Base-by-base conservation (phyloP, 2,329 filamentous ascomycete species). In the Colletotrichum eleusines region DNA sequence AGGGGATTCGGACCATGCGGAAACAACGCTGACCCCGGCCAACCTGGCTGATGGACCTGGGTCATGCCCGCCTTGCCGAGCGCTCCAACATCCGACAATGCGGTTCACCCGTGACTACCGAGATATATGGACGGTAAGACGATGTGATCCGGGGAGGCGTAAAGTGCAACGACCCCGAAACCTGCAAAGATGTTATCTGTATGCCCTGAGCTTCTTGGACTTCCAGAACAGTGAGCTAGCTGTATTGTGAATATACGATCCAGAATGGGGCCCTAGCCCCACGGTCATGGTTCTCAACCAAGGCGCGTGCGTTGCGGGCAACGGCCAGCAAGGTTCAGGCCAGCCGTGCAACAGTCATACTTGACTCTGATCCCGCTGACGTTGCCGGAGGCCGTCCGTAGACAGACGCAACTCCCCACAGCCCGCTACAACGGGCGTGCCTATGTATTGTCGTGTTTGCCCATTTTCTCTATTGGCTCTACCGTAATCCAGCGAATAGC, bases 281-380 rank as follows among this genome's bases (percentile, higher is more conserved):
- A 18, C 18, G 7, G 5, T 38, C 18, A 28, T 31, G n/a, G 16
- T 35, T 44, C 46, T 42, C 48, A 9, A 23, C 42, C 23, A 51
- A 46, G 26, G 68, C 16, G 58, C 58, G 64, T 71, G 68, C 68
- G 31, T 31, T 42, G n/a, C 28, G 31, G 58, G 46, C 58, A 57
- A 59, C 54, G 26, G 35, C 44, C 64, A 42, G 12, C 48, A 57
- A n/a, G 51, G 48, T 46, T 38, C 64, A 46, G 23, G 68, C 44
- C 57, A 46, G 46, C 64, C 59, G 64, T 71, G 64, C 68, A 48
- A 35, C 50, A 61, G 63, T 71, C 58, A 63, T 68, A 64, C 68
- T 53, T 58, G 58, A 23, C 23, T 59, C 51, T 31, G 58, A 38
- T 68, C 26, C 68, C 26, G 31, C 44, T 54, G 51, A 63, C 64